Evolutionary conservation across 768 basidiomycete species (phyloP).

Genomic region (Hortiboletus flavorubellus): DNA sequence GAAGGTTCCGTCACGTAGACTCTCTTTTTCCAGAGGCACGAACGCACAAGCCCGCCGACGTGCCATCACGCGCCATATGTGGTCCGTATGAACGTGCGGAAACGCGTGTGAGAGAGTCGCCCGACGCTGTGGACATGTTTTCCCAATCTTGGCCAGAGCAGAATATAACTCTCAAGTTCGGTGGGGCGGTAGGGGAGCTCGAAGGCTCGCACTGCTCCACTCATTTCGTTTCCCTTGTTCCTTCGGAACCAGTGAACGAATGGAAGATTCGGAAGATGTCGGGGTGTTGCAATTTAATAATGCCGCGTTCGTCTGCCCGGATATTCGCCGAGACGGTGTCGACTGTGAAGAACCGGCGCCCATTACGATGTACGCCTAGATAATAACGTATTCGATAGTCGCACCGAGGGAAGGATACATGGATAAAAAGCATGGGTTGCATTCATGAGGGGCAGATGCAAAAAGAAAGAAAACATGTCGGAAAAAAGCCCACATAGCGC

Average conservation of each 20-base stretch:
- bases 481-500: slow-evolving; percentile 20
- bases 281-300: not conserved
- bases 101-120: not conserved
- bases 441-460: slow-evolving; percentile 24
- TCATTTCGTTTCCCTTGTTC: slow-evolving; percentile 1
- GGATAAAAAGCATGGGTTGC: slow-evolving; percentile 22
- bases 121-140: not conserved
- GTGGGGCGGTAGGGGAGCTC: too few relatives aligned
- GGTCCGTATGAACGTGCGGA: slow-evolving; percentile 2
- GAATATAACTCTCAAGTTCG: too few relatives aligned
- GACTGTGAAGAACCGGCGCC: not conserved
- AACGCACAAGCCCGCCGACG: not conserved
- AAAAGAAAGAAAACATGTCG: slow-evolving; percentile 4
- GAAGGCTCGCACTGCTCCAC: too few relatives aligned
- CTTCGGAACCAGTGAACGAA: not conserved
- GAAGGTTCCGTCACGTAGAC: not conserved
- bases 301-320: not conserved
- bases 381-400: slow-evolving; percentile 3
- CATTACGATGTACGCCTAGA: not conserved
- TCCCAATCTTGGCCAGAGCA: not conserved
- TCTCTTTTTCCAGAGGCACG: not conserved
- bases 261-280: slow-evolving; percentile 16
- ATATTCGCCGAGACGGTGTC: not conserved
- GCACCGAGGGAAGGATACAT: slow-evolving; percentile 16
- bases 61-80: not conserved